Evolutionary conservation across 2,329 filamentous ascomycete genomes (phyloP).

Genomic region (Aspergillus sp.): DNA sequence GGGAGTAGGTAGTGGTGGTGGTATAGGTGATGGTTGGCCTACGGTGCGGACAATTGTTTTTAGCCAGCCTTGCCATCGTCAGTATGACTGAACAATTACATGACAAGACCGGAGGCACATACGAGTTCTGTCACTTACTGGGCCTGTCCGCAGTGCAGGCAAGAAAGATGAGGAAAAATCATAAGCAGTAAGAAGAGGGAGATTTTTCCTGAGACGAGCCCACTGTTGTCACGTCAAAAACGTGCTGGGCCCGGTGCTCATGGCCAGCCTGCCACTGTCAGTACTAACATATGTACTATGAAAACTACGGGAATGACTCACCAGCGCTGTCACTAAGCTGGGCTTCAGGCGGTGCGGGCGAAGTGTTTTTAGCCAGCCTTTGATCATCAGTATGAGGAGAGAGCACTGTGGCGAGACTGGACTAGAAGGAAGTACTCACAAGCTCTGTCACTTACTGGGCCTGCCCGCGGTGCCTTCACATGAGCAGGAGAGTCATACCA

Average conservation of each 20-base stretch:
- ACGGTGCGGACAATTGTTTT: constrained; percentile 5
- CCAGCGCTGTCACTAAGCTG: not conserved
- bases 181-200: not conserved
- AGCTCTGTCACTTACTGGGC: constrained; percentile 18
- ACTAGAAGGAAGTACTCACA: constrained; percentile 6
- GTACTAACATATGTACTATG: not conserved
- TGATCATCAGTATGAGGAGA: not conserved
- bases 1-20: too few species aligned
- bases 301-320: not conserved
- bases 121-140: not conserved
- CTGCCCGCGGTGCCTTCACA: constrained; percentile 2
- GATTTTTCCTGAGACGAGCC: not conserved
- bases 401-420: not conserved
- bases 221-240: not conserved
- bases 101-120: not conserved
- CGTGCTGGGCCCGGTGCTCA: not conserved
- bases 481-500: not conserved
- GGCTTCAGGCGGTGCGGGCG: not conserved
- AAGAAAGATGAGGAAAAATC: not conserved
- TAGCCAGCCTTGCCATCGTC: constrained; percentile 8
- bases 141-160: not conserved
- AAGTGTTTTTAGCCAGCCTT: constrained; percentile 1
- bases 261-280: not conserved
- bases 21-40: not conserved
- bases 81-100: not conserved